Evolutionary conservation across 176 grass and related monocot species (phyloP).

Genomic region (Guadua angustifolia): DNA sequence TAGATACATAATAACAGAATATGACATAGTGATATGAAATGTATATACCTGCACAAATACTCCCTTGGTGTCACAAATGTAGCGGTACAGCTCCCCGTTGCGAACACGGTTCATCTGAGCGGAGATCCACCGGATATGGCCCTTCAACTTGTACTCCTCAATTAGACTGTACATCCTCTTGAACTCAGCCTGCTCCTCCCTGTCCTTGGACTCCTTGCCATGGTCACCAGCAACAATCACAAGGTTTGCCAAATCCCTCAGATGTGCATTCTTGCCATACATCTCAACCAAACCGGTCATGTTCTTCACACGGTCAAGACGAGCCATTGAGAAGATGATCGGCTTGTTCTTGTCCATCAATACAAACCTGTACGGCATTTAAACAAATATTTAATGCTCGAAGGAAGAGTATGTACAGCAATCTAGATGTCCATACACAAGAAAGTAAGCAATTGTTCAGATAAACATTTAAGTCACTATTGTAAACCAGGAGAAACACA

Average conservation of each 20-base stretch:
- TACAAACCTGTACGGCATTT: slow-evolving; percentile 60
- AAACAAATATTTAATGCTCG: background rate
- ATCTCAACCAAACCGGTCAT: slow-evolving; percentile 96
- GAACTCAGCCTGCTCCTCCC: slow-evolving; percentile 86
- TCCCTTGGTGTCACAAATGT: slow-evolving; percentile 88
- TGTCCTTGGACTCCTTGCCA: slow-evolving; percentile 94
- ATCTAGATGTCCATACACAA: background rate
- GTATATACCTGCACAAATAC: slow-evolving; percentile 81
- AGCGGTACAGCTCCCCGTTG: slow-evolving; percentile 87
- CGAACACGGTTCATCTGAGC: slow-evolving; percentile 94
- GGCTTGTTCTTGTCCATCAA: slow-evolving; percentile 89
- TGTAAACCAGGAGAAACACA: background rate
- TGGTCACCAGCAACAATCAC: slow-evolving; percentile 96
- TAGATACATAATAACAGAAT: background rate
- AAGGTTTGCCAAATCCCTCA: slow-evolving; percentile 91
- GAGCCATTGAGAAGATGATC: slow-evolving; percentile 96
- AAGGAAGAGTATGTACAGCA: background rate
- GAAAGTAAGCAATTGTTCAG: background rate
- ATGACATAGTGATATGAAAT: background rate
- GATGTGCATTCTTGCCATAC: slow-evolving; percentile 74
- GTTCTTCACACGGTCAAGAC: slow-evolving; percentile 94
- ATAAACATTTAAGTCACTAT: background rate
- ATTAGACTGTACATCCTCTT: slow-evolving; percentile 94
- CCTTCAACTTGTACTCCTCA: slow-evolving; percentile 91
- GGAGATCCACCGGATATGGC: slow-evolving; percentile 94